Base-by-base conservation (phyloP, 78 protist genomes). In the Dictyostelium brefeldianum region DNA sequence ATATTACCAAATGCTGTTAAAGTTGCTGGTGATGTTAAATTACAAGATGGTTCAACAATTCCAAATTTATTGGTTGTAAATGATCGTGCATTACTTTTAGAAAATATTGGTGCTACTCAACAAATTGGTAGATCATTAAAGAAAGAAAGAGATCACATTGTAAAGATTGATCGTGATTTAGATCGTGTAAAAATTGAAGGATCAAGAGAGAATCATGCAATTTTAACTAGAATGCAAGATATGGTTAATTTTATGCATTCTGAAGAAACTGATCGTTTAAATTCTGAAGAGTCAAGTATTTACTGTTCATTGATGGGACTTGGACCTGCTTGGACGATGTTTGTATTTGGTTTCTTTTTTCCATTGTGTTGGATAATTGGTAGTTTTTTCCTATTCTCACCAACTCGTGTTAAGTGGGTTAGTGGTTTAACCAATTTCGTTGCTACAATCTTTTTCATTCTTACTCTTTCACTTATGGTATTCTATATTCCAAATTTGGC, bases 71-170 rank as follows among this genome's bases (percentile, higher is more conserved):
- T 94, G 74, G 96, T 94, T 48, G 96, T 94, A 50, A 94, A 94
- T 62, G 87, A 85, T 75, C 36, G 92, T 31, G 78, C 62, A 27
- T 36, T 85, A 14, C 70, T 94, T 54, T 41, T 87, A n/a, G 96
- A 94, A 47, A 94, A 59, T 15, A 89, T 94, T 57, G 92, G 94
- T 46, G 96, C 96, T 11, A 81, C 89, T 47, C 96, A 94, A 73
- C 92, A 85, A 75, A 85, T 85, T 74, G 92, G 92, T 67, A 75
- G 92, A 67, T 56, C 92, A 8, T 51, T 85, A 14, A 56, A 75
- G 48, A 53, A 48, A 14, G 92, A 85, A 29, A 80, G 75, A 43
- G 83, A 85, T n/a, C 92, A 85, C 17, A 85, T 85, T 70, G 67
- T 85, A 46, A 80, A 85, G 47, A 74, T 85, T 70, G 92, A 85